Percentiles rank a stretch among this genome's conserved stretches.
These are phyloP conservation scores for Cercospora sojina DNA, from an alignment of 2,329 filamentous ascomycete species.

Conservation along the genomic window DNA sequence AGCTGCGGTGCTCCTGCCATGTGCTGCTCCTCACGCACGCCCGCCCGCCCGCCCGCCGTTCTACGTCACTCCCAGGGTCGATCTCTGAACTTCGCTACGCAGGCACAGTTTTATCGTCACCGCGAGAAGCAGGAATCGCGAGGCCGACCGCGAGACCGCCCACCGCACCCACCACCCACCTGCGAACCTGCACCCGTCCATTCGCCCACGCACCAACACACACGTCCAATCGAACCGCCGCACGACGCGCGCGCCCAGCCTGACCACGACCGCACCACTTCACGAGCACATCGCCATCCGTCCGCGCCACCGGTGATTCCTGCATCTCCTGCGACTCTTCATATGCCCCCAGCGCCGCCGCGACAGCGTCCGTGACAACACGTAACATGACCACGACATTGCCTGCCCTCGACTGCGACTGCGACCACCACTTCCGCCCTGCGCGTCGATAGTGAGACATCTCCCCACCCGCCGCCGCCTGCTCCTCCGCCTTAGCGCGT, in stretches of 20 bases:
- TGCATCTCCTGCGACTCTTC: background rate
- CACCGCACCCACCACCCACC: background rate
- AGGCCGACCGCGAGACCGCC: background rate
- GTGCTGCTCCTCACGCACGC: background rate
- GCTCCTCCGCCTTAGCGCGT: slow-evolving; percentile 4
- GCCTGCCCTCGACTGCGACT: slow-evolving; percentile 10
- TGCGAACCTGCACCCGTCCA: background rate
- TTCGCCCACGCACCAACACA: background rate
- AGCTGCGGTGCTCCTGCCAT: background rate
- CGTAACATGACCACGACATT: slow-evolving; percentile 17
- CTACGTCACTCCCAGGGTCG: background rate
- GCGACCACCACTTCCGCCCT: slow-evolving; percentile 7
- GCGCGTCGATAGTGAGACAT: slow-evolving; percentile 4
- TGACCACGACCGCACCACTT: background rate
- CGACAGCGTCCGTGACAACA: background rate
- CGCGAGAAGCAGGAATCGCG: background rate
- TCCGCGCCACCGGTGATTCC: background rate
- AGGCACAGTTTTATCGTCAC: background rate
- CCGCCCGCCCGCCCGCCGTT: too few species aligned
- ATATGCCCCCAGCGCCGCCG: background rate
- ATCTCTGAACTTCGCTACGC: background rate
- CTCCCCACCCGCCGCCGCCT: background rate
- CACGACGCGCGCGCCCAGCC: background rate
- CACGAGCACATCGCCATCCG: background rate
- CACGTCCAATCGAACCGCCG: background rate